Percentiles rank a stretch among this genome's conserved stretches.
Conservation (phyloP, 2,329 filamentous ascomycete genomes). For the Sporothrix protearum region DNA sequence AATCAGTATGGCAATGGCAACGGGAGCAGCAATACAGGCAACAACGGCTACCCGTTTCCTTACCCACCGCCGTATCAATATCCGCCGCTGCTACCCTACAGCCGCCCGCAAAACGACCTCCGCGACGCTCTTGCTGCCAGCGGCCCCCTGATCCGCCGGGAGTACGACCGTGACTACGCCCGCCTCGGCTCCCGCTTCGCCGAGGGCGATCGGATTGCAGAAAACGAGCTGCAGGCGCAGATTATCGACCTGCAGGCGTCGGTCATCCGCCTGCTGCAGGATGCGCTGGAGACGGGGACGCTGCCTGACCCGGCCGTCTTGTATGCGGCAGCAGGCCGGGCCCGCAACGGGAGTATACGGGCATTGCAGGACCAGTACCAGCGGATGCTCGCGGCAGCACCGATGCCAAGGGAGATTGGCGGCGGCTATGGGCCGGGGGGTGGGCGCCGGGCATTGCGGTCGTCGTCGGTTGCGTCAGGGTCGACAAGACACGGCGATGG, state of each 20-base stretch:
- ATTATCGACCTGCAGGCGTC: slow-evolving; percentile 40
- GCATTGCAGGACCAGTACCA: slow-evolving; percentile 38
- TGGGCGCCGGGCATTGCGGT: slow-evolving; percentile 1
- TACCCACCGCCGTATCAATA: not conserved
- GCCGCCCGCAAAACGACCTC: slow-evolving; percentile 30
- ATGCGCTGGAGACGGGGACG: slow-evolving; percentile 36
- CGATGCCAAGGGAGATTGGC: slow-evolving; percentile 12
- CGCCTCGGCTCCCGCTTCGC: slow-evolving; percentile 37
- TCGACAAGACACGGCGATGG: slow-evolving; percentile 20
- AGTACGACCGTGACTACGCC: slow-evolving; percentile 37
- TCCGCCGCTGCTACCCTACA: not conserved
- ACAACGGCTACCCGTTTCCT: not conserved
- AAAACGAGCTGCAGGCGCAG: slow-evolving; percentile 39
- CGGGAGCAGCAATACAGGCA: slow-evolving; percentile 14
- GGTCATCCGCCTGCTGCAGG: slow-evolving; percentile 39
- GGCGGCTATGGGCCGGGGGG: not conserved
- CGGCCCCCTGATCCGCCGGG: slow-evolving; percentile 35
- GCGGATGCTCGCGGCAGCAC: slow-evolving; percentile 30
- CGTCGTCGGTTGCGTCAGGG: slow-evolving; percentile 27
- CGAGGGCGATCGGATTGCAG: slow-evolving; percentile 37
- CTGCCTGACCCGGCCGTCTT: slow-evolving; percentile 35
- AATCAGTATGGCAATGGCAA: slow-evolving; percentile 15
- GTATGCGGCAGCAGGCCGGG: slow-evolving; percentile 36
- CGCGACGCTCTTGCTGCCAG: slow-evolving; percentile 34
- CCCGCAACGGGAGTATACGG: slow-evolving; percentile 37